These are phyloP conservation scores for Cyberlindnera mrakii DNA, from an alignment of 805 yeast species.

Conservation along the genomic window DNA sequence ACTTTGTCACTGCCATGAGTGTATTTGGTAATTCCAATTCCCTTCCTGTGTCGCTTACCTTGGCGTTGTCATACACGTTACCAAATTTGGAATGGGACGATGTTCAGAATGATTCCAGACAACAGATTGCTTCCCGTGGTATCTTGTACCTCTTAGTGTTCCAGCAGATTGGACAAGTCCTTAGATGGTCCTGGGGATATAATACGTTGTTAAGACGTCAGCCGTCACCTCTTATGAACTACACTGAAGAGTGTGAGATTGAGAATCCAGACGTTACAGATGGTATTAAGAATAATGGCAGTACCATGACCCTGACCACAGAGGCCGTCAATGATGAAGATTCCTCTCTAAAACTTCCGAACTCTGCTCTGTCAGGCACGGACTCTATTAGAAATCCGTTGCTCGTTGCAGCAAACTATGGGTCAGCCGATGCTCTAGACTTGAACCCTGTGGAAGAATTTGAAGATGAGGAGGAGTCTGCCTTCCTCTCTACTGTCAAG, in stretches of 20 bases:
- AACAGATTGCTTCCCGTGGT: conserved; percentile 73
- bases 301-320: neutral
- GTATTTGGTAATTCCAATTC: conserved; percentile 96
- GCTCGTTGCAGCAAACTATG: too few relatives aligned
- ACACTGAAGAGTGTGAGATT: conserved; percentile 22
- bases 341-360: neutral
- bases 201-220: conserved; percentile 58
- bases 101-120: conserved; percentile 56
- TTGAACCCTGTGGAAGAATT: neutral
- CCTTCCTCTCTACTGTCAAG: neutral
- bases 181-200: conserved; percentile 87
- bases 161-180: conserved; percentile 77
- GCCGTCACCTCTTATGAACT: conserved; percentile 15
- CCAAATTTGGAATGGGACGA: conserved; percentile 77
- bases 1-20: conserved; percentile 94
- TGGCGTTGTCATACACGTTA: conserved; percentile 70
- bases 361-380: neutral
- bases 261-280: conserved; percentile 13
- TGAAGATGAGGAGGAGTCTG: neutral
- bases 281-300: neutral
- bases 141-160: conserved; percentile 66
- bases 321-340: neutral
- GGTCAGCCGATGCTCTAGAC: neutral
- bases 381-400: neutral
- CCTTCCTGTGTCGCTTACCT: conserved; percentile 83